Evolutionary conservation across 495 filamentous ascomycete species (phyloP), one percentile per base, ranked within the genome.

Genomic region (Apiosordaria backusii): DNA sequence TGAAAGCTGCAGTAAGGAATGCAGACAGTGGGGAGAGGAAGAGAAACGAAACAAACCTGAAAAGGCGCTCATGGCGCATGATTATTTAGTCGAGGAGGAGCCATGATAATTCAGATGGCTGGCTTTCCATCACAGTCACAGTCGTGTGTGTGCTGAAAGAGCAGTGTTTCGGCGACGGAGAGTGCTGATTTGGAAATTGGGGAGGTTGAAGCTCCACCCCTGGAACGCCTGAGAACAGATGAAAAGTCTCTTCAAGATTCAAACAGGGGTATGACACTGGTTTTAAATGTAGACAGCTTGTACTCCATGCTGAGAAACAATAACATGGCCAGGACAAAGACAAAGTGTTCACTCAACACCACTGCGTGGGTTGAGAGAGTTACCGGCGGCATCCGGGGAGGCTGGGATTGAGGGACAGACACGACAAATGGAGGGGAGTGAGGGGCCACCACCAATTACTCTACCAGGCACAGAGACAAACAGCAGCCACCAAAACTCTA

Each of bases 41-140:
- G 10, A n/a, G 18, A 21, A 55, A 22, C 52, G 52, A 22, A 23
- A 55, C 52, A 23, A 55, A 55, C 13, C 22, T 55, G n/a, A 22
- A 5, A 55, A 21, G 18, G 52, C n/a, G 21, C 22, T 21, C n/a
- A 55, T 55, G n/a, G 52, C n/a, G n/a, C 52, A 19, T 7, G 22
- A 55, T 55, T 55, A 55, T 55, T 55, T 55, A 55, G 52, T 55
- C 4, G n/a, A 55, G 52, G 29, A 29, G 21, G 57, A 57, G 22
- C 24, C 35, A 54, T 55, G 52, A 23, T 57, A 71, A 71, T 64
- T 26, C 63, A 55, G 64, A 64, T 71, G 69, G 69, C 69, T 71
- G 69, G 69, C 61, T 16, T n/a, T 60, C 35, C 23, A 22, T 25
- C 35, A 2, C 9, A 45, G 35, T 45, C 35, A 45, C 35, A 45